Percentiles rank a stretch among this genome's conserved stretches.
These are phyloP conservation scores for Acrocalymma vagum DNA, from an alignment of 2,329 filamentous ascomycete species.

Conservation along the genomic window DNA sequence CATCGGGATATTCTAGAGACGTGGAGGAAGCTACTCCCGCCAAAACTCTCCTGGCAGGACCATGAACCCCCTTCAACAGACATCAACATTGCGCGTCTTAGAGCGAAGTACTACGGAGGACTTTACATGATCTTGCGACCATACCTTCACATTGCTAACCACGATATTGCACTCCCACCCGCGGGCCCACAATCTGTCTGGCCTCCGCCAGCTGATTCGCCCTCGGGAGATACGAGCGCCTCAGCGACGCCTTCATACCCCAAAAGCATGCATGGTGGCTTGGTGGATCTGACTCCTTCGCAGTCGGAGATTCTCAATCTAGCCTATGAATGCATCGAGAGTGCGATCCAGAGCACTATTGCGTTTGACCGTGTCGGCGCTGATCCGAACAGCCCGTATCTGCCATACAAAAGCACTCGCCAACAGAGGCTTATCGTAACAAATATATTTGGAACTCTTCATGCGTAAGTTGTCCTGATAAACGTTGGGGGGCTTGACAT, in stretches of 20 bases:
- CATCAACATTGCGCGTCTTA: constrained; percentile 82
- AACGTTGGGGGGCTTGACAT: constrained; percentile 27
- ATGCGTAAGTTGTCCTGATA: constrained; percentile 75
- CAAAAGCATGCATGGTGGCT: constrained; percentile 28
- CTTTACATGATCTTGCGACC: constrained; percentile 89
- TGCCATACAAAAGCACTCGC: constrained; percentile 64
- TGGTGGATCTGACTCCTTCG: constrained; percentile 35
- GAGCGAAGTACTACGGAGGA: constrained; percentile 95
- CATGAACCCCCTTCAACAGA: constrained; percentile 75
- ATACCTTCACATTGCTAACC: constrained; percentile 70
- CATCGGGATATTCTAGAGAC: constrained; percentile 57
- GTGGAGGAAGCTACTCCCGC: constrained; percentile 63
- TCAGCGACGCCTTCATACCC: constrained; percentile 12
- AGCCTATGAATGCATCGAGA: constrained; percentile 51
- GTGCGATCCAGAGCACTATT: constrained; percentile 83
- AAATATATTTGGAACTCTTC: constrained; percentile 95
- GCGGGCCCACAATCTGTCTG: constrained; percentile 44
- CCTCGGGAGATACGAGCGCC: constrained; percentile 32
- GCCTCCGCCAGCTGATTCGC: constrained; percentile 59
- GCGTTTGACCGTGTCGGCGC: constrained; percentile 74
- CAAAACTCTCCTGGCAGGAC: constrained; percentile 69
- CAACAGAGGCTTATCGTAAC: constrained; percentile 79
- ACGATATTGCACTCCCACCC: constrained; percentile 53
- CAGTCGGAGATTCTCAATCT: constrained; percentile 36
- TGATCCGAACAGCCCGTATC: constrained; percentile 29